These are phyloP conservation scores for Firmiana major DNA, from an alignment of 345 rosid genomes.

Conservation along the genomic window DNA sequence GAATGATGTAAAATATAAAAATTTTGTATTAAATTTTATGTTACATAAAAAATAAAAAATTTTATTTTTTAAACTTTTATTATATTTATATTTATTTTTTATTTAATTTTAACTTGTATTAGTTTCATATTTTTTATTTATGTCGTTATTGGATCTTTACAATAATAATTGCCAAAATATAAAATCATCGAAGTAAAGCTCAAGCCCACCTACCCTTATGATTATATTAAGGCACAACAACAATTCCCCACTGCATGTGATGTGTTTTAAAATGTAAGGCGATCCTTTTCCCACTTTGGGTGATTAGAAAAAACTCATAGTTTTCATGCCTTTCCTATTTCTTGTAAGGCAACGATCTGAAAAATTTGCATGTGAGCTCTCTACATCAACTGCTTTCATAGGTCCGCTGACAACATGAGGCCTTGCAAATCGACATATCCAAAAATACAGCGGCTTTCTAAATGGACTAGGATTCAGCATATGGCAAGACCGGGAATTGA, in stretches of 20 bases:
- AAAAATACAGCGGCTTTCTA: not conserved
- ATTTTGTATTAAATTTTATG: too few relatives aligned
- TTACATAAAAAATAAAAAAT: too few relatives aligned
- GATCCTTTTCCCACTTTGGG: not conserved
- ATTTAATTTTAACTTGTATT: too few relatives aligned
- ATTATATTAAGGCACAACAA: not conserved
- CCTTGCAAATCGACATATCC: not conserved
- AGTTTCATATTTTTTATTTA: too few relatives aligned
- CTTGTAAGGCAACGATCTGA: not conserved
- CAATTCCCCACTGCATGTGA: constrained; percentile 25
- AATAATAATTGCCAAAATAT: too few relatives aligned
- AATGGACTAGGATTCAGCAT: not conserved
- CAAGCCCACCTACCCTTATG: not conserved
- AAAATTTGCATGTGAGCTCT: not conserved
- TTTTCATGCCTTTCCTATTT: not conserved
- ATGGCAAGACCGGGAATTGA: not conserved
- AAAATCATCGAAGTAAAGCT: too few relatives aligned
- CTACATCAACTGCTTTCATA: not conserved
- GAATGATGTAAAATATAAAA: too few relatives aligned
- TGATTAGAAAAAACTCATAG: not conserved
- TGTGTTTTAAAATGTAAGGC: constrained; percentile 3
- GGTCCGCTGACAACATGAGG: not conserved
- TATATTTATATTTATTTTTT: too few relatives aligned
- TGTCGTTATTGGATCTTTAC: too few relatives aligned
- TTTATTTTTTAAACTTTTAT: too few relatives aligned